Base-by-base conservation (phyloP, 2,329 filamentous ascomycete species). In the Monilinia vaccinii-corymbosi region DNA sequence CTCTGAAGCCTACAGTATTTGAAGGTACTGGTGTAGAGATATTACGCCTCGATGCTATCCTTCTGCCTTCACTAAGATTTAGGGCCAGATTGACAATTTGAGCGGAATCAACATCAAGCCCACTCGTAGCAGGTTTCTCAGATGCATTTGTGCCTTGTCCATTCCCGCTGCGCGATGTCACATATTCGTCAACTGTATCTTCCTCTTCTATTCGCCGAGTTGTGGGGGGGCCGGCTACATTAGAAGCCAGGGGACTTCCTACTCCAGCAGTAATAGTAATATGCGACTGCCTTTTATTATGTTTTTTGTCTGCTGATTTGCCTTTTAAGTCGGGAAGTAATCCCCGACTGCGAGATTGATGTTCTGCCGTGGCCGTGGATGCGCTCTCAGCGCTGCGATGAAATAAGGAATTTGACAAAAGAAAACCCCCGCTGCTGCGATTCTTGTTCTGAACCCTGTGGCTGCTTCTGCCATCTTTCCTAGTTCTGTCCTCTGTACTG, bases 1-100 rank as follows among this genome's bases (percentile, higher is more conserved):
- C 56, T 71, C 82, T 75, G 75, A 80, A 18, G 68, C 68, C 32
- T 72, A 60, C 42, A 7, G 63, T 45, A 21, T 70, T 56, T 74
- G 73, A 63, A 4, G 83, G 78, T 3, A 83, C 69, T 4, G 82
- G 81, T 5, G 77, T 67, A 25, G 68, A 72, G 42, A 73, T 80
- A 72, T 71, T 84, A 73, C 76, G 81, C 73, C 77, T 82, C 72
- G 76, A 83, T 63, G 78, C 88, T 74, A 79, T 80, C 70, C 84
- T 83, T 65, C 85, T 83, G 69, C 87, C 89, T 73, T 97, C 91
- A 75, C 89, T 96, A 53, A 97, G 75, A 65, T 87, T 94, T 67
- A 97, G 75, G 1, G 93, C 93, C 82, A 97, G 89, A 69, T 91
- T 91, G 46, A 97, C 91, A 64, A 97, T 95, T 73, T 96, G 89